Percentiles rank a stretch among this genome's conserved stretches.
These are phyloP conservation scores for Rachicladosporium sp. DNA, from an alignment of 2,329 filamentous ascomycete species.

Conservation along the genomic window DNA sequence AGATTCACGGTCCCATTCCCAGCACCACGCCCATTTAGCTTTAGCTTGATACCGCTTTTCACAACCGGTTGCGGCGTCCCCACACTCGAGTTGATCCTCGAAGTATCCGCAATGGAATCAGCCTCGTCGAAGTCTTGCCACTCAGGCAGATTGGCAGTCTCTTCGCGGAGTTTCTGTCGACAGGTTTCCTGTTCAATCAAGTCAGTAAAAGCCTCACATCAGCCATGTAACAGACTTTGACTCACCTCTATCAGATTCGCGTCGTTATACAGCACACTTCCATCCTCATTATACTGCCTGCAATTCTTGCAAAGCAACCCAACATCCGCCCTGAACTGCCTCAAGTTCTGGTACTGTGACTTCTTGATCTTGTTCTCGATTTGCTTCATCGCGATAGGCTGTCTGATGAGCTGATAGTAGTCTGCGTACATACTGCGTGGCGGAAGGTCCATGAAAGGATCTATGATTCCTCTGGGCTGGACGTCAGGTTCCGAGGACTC, in stretches of 20 bases:
- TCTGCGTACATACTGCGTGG: slow-evolving; percentile 83
- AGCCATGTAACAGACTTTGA: slow-evolving; percentile 7
- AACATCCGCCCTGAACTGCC: slow-evolving; percentile 72
- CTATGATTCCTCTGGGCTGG: slow-evolving; percentile 69
- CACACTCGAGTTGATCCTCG: slow-evolving; percentile 39
- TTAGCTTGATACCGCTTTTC: slow-evolving; percentile 50
- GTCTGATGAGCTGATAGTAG: slow-evolving; percentile 87
- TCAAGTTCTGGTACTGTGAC: slow-evolving; percentile 74
- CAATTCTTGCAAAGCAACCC: slow-evolving; percentile 80
- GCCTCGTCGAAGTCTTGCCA: slow-evolving; percentile 44
- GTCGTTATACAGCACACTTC: slow-evolving; percentile 81
- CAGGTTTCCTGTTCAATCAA: slow-evolving; percentile 2
- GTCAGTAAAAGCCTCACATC: too few relatives aligned
- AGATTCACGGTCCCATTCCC: too few relatives aligned
- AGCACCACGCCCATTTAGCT: slow-evolving; percentile 38
- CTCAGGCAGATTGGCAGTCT: slow-evolving; percentile 43
- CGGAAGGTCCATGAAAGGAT: slow-evolving; percentile 84
- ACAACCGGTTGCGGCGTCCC: slow-evolving; percentile 47
- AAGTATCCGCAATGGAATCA: slow-evolving; percentile 37
- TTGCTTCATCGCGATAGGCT: slow-evolving; percentile 90
- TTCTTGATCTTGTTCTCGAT: slow-evolving; percentile 93
- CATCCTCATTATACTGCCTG: slow-evolving; percentile 92
- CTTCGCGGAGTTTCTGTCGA: slow-evolving; percentile 40
- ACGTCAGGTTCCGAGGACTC: slow-evolving; percentile 48
- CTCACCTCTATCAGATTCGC: slow-evolving; percentile 85